Conservation (phyloP, 768 basidiomycete genomes). For the Cantharellus anzutake region DNA sequence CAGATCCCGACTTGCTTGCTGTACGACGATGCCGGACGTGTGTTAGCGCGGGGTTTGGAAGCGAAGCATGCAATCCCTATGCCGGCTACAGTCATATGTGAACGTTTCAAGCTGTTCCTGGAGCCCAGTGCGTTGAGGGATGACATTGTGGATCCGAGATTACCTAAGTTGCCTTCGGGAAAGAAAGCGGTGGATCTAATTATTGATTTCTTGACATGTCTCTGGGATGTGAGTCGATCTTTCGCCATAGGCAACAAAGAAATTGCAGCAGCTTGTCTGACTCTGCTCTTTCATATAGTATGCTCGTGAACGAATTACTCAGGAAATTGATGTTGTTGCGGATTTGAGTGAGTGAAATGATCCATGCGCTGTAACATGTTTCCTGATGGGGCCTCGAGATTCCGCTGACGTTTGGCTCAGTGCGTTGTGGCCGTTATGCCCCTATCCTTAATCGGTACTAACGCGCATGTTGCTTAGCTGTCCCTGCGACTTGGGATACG, state of each 20-base stretch:
- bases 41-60: slow-evolving; percentile 72
- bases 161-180: slow-evolving; percentile 57
- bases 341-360: slow-evolving; percentile 43
- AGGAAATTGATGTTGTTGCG: slow-evolving; percentile 69
- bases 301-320: slow-evolving; percentile 70
- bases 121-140: slow-evolving; percentile 68
- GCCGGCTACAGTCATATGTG: too few relatives aligned
- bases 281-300: slow-evolving; percentile 19
- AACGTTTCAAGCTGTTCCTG: slow-evolving; percentile 63
- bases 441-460: neutral
- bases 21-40: slow-evolving; percentile 53
- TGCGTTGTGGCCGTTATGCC: neutral
- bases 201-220: slow-evolving; percentile 59
- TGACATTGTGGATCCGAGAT: slow-evolving; percentile 53
- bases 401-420: slow-evolving; percentile 72
- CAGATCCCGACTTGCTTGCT: slow-evolving; percentile 57
- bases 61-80: slow-evolving; percentile 37
- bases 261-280: neutral
- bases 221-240: slow-evolving; percentile 35
- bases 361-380: neutral
- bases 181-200: slow-evolving; percentile 66
- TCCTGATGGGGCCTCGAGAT: slow-evolving; percentile 24
- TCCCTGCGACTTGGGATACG: slow-evolving; percentile 84
- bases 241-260: neutral
- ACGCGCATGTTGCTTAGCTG: slow-evolving; percentile 12